A percentile compares a stretch with the other conserved stretches of the same genome.
Evolutionary conservation across 2,329 filamentous ascomycete genomes (phyloP).

Genomic region (Dothiorella sarmentorum): DNA sequence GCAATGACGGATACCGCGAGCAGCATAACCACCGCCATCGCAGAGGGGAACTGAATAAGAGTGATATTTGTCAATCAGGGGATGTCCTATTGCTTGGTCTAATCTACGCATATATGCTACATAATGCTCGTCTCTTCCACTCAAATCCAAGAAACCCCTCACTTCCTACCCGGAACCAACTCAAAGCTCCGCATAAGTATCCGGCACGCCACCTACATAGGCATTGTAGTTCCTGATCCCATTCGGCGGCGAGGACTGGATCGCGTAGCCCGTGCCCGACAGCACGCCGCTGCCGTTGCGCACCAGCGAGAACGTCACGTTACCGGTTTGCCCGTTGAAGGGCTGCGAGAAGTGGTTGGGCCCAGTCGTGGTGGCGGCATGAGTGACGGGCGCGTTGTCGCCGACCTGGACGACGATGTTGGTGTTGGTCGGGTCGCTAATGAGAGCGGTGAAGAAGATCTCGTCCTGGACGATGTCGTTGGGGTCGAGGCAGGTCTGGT

Average conservation of each 20-base stretch:
- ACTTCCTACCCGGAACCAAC: no score
- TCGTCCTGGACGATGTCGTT: constrained; percentile 41
- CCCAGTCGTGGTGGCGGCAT: background rate
- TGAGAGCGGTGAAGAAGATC: constrained; percentile 42
- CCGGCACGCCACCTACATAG: constrained; percentile 20
- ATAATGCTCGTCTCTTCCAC: background rate
- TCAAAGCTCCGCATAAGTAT: background rate
- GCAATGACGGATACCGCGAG: no score
- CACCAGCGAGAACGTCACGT: constrained; percentile 19
- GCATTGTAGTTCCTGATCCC: constrained; percentile 23
- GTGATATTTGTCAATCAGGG: no score
- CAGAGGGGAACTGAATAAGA: no score
- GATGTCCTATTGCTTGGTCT: no score
- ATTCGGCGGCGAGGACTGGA: background rate
- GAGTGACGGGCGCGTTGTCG: constrained; percentile 6
- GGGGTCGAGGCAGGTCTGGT: constrained; percentile 26
- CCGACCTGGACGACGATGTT: constrained; percentile 18
- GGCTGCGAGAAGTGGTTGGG: constrained; percentile 18
- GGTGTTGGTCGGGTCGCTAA: constrained; percentile 21
- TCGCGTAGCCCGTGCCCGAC: constrained; percentile 13
- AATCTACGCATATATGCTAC: background rate
- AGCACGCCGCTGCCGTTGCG: constrained; percentile 14
- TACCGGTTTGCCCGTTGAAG: constrained; percentile 21
- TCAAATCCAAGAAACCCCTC: no score
- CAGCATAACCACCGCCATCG: no score